Percentiles rank a stretch among this genome's conserved stretches.
Evolutionary conservation across 176 grass and related monocot species (phyloP).

Genomic region (Raddia guianensis): DNA sequence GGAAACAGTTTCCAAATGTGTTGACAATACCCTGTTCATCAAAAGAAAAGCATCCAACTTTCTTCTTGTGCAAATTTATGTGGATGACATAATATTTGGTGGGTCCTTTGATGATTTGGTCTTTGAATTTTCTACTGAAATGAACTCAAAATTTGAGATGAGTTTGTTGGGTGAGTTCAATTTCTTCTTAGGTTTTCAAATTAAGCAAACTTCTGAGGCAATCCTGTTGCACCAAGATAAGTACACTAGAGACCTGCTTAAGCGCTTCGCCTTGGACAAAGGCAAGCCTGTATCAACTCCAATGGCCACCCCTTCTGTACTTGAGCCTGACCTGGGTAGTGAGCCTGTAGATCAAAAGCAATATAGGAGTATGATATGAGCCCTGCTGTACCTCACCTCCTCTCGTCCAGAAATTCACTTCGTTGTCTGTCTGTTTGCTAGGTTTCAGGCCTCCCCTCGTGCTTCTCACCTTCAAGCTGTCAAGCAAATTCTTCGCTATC

Average conservation of each 20-base stretch:
- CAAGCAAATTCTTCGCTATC: too few relatives aligned
- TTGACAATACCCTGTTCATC: conserved; percentile 5
- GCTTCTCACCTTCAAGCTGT: not conserved
- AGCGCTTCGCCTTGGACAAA: not conserved
- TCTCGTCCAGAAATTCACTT: not conserved
- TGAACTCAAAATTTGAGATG: too few relatives aligned
- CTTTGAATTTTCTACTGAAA: too few relatives aligned
- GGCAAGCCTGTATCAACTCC: not conserved
- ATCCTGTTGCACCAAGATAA: not conserved
- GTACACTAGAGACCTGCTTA: not conserved
- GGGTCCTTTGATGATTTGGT: too few relatives aligned
- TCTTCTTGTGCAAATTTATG: not conserved
- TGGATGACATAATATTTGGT: too few relatives aligned
- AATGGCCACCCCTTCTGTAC: too few relatives aligned
- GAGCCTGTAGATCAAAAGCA: not conserved
- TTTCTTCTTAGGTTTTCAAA: not conserved
- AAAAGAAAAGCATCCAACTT: too few relatives aligned
- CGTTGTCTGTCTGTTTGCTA: not conserved
- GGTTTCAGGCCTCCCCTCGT: not conserved
- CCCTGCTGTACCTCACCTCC: not conserved
- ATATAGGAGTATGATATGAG: not conserved
- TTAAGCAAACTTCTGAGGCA: not conserved
- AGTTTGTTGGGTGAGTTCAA: not conserved
- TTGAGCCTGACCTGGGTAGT: not conserved
- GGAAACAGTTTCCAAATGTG: not conserved